These are phyloP conservation scores for Candida takata DNA, from an alignment of 805 yeast genomes.

Conservation along the genomic window DNA sequence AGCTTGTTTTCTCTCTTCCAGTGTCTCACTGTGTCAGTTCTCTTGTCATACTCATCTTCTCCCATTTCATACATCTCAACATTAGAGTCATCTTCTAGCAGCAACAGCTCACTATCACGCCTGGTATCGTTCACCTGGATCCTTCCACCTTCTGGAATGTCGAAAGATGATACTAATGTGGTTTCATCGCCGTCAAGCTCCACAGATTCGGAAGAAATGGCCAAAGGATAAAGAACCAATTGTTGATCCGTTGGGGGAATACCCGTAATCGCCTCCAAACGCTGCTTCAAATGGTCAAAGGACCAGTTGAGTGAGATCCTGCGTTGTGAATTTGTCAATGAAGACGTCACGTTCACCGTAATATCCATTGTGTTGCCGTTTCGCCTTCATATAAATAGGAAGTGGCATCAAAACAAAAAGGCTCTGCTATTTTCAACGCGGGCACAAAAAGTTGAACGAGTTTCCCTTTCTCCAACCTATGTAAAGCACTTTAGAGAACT, in stretches of 20 bases:
- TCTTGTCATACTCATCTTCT: slow-evolving; percentile 54
- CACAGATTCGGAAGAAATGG: slow-evolving; percentile 24
- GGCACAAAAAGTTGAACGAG: no score
- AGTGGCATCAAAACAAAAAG: no score
- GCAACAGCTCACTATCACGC: slow-evolving; percentile 42
- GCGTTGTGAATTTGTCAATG: slow-evolving; percentile 62
- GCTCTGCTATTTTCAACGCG: no score
- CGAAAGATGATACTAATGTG: background rate
- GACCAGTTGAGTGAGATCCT: slow-evolving; percentile 59
- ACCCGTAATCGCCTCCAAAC: slow-evolving; percentile 69
- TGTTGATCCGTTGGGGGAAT: slow-evolving; percentile 53
- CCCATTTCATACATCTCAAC: slow-evolving; percentile 39
- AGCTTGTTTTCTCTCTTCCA: slow-evolving; percentile 69
- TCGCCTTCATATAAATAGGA: no score
- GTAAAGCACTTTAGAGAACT: no score
- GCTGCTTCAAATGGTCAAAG: slow-evolving; percentile 40
- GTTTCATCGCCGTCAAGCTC: slow-evolving; percentile 10
- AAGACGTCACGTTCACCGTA: slow-evolving; percentile 53
- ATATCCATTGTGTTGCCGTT: slow-evolving; percentile 30
- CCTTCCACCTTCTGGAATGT: slow-evolving; percentile 7
- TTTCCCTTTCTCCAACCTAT: no score
- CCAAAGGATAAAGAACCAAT: slow-evolving; percentile 38
- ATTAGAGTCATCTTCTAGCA: slow-evolving; percentile 28
- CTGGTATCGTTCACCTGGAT: slow-evolving; percentile 25
- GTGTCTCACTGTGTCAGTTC: slow-evolving; percentile 55